Conservation (phyloP, 2,329 filamentous ascomycete species). For the Delphinella strobiligena region DNA sequence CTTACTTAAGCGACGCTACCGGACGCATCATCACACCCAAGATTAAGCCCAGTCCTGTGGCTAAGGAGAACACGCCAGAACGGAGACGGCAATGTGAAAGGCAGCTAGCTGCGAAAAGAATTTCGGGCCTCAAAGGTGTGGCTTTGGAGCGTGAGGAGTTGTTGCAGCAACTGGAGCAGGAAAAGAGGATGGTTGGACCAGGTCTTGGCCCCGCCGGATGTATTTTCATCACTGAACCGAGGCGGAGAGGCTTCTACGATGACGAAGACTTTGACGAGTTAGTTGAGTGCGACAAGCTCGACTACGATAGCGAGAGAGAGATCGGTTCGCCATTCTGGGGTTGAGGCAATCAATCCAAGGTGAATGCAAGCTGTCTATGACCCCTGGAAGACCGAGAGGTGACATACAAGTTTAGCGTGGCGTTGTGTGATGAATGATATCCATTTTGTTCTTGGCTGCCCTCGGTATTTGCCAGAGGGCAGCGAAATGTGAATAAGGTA, state of each 20-base stretch:
- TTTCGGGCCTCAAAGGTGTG: constrained; percentile 27
- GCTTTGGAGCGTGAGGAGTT: constrained; percentile 23
- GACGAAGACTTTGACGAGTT: constrained; percentile 38
- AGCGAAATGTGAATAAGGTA: too few species aligned
- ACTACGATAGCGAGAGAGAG: not conserved
- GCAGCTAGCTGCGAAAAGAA: constrained; percentile 1
- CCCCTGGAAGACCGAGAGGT: too few species aligned
- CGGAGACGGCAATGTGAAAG: constrained; percentile 7
- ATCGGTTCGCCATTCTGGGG: too few species aligned
- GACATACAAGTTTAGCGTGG: too few species aligned
- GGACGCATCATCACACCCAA: constrained; percentile 36
- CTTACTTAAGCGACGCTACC: constrained; percentile 35
- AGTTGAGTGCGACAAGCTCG: constrained; percentile 16
- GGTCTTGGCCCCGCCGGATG: constrained; percentile 42
- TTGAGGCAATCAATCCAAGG: too few species aligned
- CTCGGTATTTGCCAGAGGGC: too few species aligned
- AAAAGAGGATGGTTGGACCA: constrained; percentile 40
- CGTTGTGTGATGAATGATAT: too few species aligned
- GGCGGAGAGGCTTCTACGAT: constrained; percentile 37
- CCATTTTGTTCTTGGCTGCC: too few species aligned
- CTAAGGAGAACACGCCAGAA: not conserved
- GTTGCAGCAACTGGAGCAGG: constrained; percentile 36
- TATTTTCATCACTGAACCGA: constrained; percentile 39
- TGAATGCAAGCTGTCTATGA: too few species aligned
- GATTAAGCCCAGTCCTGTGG: constrained; percentile 2